phyloP scores from a whole-genome alignment of 192 early-diverging fungal genomes.

The Umbelopsis isabellina region DNA sequence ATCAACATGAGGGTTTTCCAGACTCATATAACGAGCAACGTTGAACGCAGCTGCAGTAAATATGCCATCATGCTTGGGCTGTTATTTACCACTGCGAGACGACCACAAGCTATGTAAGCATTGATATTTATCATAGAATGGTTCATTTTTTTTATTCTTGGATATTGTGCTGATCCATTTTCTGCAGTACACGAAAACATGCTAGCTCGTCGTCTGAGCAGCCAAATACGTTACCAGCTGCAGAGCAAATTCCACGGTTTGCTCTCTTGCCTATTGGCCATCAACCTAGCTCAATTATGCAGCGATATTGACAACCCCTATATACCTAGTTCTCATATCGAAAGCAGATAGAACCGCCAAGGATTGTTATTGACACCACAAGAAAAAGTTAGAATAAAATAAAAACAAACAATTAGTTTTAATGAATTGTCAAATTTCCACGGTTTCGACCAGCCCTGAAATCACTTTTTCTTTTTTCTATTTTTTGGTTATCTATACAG shows the following conservation, averaged over 20 bases:
- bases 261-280: slow-evolving; percentile 62
- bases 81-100: slow-evolving; percentile 48
- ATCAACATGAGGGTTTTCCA: slow-evolving; percentile 64
- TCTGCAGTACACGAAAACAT: slow-evolving; percentile 31
- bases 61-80: slow-evolving; percentile 55
- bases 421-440: no score
- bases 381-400: no score
- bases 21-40: slow-evolving; percentile 49
- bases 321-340: background rate
- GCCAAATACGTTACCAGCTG: slow-evolving; percentile 61
- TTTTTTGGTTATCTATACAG: no score
- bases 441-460: no score
- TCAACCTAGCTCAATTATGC: slow-evolving; percentile 9
- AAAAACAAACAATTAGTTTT: no score
- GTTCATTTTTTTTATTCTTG: background rate
- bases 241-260: slow-evolving; percentile 55
- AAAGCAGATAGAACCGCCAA: background rate
- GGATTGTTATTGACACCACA: no score
- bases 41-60: slow-evolving; percentile 61
- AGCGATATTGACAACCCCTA: background rate
- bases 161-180: background rate
- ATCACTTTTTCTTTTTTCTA: no score
- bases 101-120: background rate
- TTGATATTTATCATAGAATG: background rate
- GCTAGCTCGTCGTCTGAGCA: slow-evolving; percentile 43